A percentile compares a stretch with the other conserved stretches of the same genome.
phyloP scores from a whole-genome alignment of 208 protist genomes.

The Acanthamoeba lenticulata region DNA sequence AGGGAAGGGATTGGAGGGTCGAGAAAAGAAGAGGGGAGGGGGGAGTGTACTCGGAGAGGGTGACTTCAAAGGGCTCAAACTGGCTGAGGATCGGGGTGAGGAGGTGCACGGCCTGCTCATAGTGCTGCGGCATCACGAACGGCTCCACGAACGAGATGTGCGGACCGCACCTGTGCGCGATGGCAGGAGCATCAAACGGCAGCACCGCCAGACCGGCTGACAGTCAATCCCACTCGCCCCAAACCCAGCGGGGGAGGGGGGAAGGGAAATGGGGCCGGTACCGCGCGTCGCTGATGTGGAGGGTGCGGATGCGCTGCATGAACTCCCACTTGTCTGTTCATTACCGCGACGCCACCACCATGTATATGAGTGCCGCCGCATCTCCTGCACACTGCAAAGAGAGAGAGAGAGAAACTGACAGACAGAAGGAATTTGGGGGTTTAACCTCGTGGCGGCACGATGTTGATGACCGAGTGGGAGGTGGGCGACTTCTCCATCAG shows the following conservation, averaged over 20 bases:
- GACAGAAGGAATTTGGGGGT: too few species aligned
- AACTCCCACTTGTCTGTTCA: background rate
- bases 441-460: background rate
- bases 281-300: background rate
- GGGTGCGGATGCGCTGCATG: background rate
- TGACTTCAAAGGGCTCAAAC: background rate
- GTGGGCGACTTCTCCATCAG: constrained; percentile 28
- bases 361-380: too few species aligned
- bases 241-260: too few species aligned
- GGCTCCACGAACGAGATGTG: constrained; percentile 14
- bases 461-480: constrained; percentile 7
- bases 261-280: background rate
- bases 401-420: too few species aligned
- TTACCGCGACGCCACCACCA: too few species aligned
- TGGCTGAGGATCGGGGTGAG: background rate
- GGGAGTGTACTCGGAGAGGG: background rate
- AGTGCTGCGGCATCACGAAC: constrained; percentile 44
- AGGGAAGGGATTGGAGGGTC: too few species aligned
- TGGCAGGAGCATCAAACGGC: too few species aligned
- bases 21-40: background rate
- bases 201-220: background rate
- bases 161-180: background rate
- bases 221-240: background rate
- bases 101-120: background rate
- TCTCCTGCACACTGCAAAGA: too few species aligned